phyloP scores from a whole-genome alignment of 2,329 filamentous ascomycete species.

The Cadophora sp. region DNA sequence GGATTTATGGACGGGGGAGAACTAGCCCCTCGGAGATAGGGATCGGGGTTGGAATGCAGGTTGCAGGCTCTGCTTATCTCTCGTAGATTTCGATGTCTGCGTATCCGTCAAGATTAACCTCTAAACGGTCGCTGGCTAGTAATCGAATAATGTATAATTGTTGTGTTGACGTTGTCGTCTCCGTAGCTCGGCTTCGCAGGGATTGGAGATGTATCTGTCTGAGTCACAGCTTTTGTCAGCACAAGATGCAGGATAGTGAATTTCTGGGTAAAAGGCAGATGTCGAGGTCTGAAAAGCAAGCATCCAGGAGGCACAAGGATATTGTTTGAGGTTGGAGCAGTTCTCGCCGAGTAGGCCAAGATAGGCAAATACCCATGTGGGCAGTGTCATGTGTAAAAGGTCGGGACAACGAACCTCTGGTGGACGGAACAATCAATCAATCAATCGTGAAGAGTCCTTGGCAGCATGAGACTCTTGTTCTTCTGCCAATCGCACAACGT shows the following conservation, averaged over 20 bases:
- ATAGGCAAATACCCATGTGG: slow-evolving; percentile 19
- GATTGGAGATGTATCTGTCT: slow-evolving; percentile 21
- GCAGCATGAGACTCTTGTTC: slow-evolving; percentile 21
- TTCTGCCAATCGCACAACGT: slow-evolving; percentile 26
- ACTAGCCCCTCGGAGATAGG: slow-evolving; percentile 25
- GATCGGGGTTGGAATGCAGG: slow-evolving; percentile 9
- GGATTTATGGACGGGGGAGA: slow-evolving; percentile 15
- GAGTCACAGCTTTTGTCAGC: slow-evolving; percentile 29
- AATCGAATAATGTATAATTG: not conserved
- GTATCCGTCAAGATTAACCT: not conserved
- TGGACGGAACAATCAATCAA: slow-evolving; percentile 16
- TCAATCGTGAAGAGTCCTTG: slow-evolving; percentile 17
- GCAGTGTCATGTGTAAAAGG: slow-evolving; percentile 8
- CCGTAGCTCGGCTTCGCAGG: slow-evolving; percentile 21
- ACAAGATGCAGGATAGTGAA: not conserved
- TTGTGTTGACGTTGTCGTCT: slow-evolving; percentile 3
- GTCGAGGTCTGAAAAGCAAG: not conserved
- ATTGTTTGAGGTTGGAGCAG: slow-evolving; percentile 3
- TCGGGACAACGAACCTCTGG: slow-evolving; percentile 24
- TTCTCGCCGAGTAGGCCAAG: slow-evolving; percentile 21
- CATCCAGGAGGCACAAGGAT: slow-evolving; percentile 3
- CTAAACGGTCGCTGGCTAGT: not conserved
- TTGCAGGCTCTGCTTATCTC: not conserved
- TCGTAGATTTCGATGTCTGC: not conserved
- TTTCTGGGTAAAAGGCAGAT: not conserved